These are phyloP conservation scores for Mycena polygramma DNA, from an alignment of 768 basidiomycete genomes.

Conservation along the genomic window DNA sequence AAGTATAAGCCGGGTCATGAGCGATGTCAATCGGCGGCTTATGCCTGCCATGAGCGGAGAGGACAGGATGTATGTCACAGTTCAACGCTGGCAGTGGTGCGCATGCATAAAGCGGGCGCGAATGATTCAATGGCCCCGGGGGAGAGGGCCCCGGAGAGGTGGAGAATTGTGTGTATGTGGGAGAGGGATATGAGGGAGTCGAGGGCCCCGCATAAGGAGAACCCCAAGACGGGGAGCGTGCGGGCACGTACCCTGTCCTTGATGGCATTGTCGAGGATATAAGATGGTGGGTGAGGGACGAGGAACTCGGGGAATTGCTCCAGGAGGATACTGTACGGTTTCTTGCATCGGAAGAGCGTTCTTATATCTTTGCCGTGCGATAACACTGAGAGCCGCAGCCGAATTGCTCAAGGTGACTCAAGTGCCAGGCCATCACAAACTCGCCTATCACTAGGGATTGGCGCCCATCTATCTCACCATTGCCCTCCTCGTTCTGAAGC, in stretches of 20 bases:
- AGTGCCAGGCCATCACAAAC: background rate
- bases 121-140: constrained; percentile 31
- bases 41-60: constrained; percentile 11
- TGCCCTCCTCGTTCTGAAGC: background rate
- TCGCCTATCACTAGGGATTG: background rate
- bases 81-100: constrained; percentile 27
- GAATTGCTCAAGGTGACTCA: constrained; percentile 17
- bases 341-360: background rate
- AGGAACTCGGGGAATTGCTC: background rate
- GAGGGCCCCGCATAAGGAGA: constrained; percentile 21
- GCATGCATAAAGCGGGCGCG: constrained; percentile 31
- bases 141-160: constrained; percentile 33
- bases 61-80: constrained; percentile 22
- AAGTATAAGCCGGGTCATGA: constrained; percentile 33
- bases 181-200: constrained; percentile 28
- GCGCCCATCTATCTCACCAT: too few species aligned
- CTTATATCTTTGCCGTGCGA: constrained; percentile 22
- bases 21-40: constrained; percentile 35
- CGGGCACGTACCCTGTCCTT: constrained; percentile 28
- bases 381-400: constrained; percentile 17
- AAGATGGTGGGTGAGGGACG: background rate
- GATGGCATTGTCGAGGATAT: constrained; percentile 30
- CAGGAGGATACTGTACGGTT: background rate
- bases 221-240: constrained; percentile 18
- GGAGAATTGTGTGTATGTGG: constrained; percentile 30